Evolutionary conservation across 352 stramenopile genomes (phyloP).

Genomic region (Phytophthora pini): DNA sequence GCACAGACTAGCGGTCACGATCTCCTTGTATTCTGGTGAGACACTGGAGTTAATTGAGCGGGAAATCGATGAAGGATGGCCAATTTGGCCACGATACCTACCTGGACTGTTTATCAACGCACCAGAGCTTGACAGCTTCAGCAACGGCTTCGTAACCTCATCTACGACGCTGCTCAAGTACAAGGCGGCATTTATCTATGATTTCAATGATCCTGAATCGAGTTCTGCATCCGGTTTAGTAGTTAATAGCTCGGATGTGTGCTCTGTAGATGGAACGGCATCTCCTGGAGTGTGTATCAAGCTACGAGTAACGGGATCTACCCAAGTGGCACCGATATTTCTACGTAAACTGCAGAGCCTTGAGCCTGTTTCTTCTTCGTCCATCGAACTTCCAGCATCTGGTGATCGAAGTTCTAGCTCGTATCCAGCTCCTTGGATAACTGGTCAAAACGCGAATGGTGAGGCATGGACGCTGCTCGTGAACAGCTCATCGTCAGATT

Average conservation of each 20-base stretch:
- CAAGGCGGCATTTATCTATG: conserved; percentile 2
- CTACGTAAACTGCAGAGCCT: conserved; percentile 20
- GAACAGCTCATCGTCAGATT: not conserved
- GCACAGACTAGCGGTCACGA: conserved; percentile 14
- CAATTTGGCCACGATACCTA: conserved; percentile 17
- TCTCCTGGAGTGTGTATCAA: conserved; percentile 13
- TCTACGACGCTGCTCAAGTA: not conserved
- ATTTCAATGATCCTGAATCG: conserved; percentile 10
- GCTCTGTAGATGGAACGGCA: not conserved
- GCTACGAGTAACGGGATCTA: conserved; percentile 11
- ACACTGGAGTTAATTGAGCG: conserved; percentile 24
- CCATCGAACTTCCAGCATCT: conserved; percentile 6
- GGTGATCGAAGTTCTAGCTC: not conserved
- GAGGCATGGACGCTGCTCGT: conserved; percentile 17
- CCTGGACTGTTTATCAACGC: conserved; percentile 7
- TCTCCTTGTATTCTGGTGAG: conserved; percentile 13
- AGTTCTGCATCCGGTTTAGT: conserved; percentile 4
- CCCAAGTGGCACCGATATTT: conserved; percentile 13
- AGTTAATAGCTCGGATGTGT: conserved; percentile 1
- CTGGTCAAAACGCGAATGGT: not conserved
- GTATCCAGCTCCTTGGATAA: conserved; percentile 23
- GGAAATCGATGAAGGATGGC: conserved; percentile 23
- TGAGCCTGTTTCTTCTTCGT: not conserved
- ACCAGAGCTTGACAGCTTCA: not conserved
- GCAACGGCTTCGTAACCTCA: conserved; percentile 14